Evolutionary conservation across 331 rosid genomes (phyloP).

Genomic region (Spiraea crenata): DNA sequence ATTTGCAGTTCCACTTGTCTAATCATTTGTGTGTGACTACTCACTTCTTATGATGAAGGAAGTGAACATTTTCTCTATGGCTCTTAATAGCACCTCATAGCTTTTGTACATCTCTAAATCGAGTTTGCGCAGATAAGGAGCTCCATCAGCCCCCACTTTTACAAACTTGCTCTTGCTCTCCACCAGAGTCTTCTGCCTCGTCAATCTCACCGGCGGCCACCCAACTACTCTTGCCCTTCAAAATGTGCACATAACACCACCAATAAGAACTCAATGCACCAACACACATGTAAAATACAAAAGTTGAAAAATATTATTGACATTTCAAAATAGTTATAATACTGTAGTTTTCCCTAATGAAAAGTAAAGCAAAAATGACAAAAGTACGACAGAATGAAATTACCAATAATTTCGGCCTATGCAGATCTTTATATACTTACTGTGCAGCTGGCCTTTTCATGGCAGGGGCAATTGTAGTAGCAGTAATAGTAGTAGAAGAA

Average conservation of each 20-base stretch:
- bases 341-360: not conserved
- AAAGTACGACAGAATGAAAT: not conserved
- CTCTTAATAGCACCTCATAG: conserved; percentile 24
- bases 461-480: not conserved
- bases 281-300: not conserved
- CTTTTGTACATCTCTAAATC: conserved; percentile 23
- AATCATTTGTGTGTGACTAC: not conserved
- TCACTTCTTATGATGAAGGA: conserved; percentile 23
- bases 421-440: conserved; percentile 1
- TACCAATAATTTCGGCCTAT: too few relatives aligned
- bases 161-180: conserved; percentile 17
- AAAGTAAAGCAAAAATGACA: not conserved
- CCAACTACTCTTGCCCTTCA: conserved; percentile 25
- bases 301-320: not conserved
- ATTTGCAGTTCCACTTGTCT: not conserved
- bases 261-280: not conserved
- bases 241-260: too few relatives aligned
- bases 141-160: conserved; percentile 35
- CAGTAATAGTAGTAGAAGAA: not conserved
- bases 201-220: conserved; percentile 38
- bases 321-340: too few relatives aligned
- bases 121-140: conserved; percentile 30
- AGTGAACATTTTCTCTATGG: conserved; percentile 25
- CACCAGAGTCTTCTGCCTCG: conserved; percentile 25
- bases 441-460: conserved; percentile 8